Evolutionary conservation across 768 basidiomycete species (phyloP), one percentile per base, ranked within the genome.

Genomic region (Imleria badia): DNA sequence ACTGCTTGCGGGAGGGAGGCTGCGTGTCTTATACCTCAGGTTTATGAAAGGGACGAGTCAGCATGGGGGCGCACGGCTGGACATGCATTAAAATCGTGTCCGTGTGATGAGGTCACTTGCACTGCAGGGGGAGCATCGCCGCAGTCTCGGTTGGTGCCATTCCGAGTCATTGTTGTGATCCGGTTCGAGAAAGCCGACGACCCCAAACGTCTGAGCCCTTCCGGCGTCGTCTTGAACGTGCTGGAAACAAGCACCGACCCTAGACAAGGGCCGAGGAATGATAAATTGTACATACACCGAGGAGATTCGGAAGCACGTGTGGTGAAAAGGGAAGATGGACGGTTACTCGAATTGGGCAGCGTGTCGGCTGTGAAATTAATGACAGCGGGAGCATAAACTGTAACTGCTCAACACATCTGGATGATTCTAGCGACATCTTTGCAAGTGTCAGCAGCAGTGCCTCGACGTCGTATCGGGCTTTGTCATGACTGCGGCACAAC

Each of bases 71-170:
- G 58, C 52, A 52, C 59, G 54, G 55, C 59, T 48, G 58, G 60
- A 52, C 69, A 71, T 70, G 69, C 69, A 66, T 39, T 56, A 57
- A 60, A 60, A 65, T 67, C 71, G 69, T 71, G 69, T 72, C 56
- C 36, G 46, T 50, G 29, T 48, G 54, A 63, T 69, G 67, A 65
- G 67, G 67, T 68, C 63, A 68, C 41, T 53, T 33, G 61, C 54
- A 56, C 55, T 54, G 58, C 55, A 42, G 42, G 45, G 39, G 34
- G 50, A n/a, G 60, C 58, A 65, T 53, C 49, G 64, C 62, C 65
- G 60, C 65, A 50, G 47, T 17, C 41, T 52, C 52, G 54, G 62
- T 13, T 66, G 45, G 59, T 43, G 55, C 45, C 51, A 35, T 22
- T 36, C 26, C 26, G 26, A 26, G 26, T 26, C 10, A 14, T 36